These are phyloP conservation scores for Botrytis galanthina DNA, from an alignment of 2,329 filamentous ascomycete species.

Conservation along the genomic window DNA sequence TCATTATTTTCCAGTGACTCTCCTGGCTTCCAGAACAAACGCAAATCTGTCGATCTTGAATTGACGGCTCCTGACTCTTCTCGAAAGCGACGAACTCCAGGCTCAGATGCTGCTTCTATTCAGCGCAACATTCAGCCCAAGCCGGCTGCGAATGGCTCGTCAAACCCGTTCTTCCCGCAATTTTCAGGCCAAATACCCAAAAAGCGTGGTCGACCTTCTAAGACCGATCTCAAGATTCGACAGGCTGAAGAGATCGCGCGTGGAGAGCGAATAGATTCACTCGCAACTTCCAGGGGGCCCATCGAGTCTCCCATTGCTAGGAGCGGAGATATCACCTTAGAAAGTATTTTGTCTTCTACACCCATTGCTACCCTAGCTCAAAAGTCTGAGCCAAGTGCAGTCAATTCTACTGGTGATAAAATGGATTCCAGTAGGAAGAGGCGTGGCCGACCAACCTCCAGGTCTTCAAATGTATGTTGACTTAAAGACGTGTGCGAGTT, in stretches of 20 bases:
- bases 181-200: slow-evolving; percentile 25
- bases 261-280: slow-evolving; percentile 33
- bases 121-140: slow-evolving; percentile 34
- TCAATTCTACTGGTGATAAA: neutral
- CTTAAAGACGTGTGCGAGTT: slow-evolving; percentile 5
- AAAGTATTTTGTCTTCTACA: neutral
- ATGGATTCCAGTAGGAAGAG: slow-evolving; percentile 30
- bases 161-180: slow-evolving; percentile 27
- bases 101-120: slow-evolving; percentile 23
- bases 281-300: slow-evolving; percentile 17
- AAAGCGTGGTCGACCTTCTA: slow-evolving; percentile 37
- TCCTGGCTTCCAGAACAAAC: slow-evolving; percentile 28
- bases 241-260: slow-evolving; percentile 32
- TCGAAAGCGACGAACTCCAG: slow-evolving; percentile 32
- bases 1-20: slow-evolving; percentile 15
- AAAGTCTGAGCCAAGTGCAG: slow-evolving; percentile 4
- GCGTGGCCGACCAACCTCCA: slow-evolving; percentile 24
- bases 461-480: slow-evolving; percentile 27
- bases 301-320: slow-evolving; percentile 13
- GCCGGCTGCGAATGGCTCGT: slow-evolving; percentile 32
- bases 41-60: slow-evolving; percentile 32
- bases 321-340: slow-evolving; percentile 18
- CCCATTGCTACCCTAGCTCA: neutral
- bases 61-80: slow-evolving; percentile 22
- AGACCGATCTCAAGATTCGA: slow-evolving; percentile 34